Conservation (phyloP, 2,329 filamentous ascomycete species). For the Penicillium freii region DNA sequence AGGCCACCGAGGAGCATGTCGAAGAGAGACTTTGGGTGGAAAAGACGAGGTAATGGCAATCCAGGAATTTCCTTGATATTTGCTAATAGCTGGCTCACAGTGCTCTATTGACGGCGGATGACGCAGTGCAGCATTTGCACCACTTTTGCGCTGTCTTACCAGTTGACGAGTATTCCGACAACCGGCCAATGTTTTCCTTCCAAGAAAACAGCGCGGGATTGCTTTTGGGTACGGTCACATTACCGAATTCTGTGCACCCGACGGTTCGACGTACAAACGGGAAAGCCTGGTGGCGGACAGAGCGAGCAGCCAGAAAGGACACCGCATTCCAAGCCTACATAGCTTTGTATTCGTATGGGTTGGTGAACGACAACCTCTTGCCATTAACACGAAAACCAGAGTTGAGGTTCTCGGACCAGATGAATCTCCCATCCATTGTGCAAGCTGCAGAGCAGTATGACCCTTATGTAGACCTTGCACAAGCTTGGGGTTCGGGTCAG, state of each 20-base stretch:
- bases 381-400: conserved; percentile 50
- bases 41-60: conserved; percentile 23
- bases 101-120: conserved; percentile 69
- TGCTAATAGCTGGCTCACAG: conserved; percentile 25
- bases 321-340: conserved; percentile 79
- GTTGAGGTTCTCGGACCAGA: conserved; percentile 13
- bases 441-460: conserved; percentile 32
- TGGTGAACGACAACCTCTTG: conserved; percentile 76
- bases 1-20: conserved; percentile 48
- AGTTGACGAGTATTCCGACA: conserved; percentile 58
- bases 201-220: conserved; percentile 20
- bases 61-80: neutral
- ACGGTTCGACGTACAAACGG: conserved; percentile 57
- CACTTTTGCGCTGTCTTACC: conserved; percentile 73
- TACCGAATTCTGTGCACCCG: conserved; percentile 69
- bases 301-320: conserved; percentile 73
- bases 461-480: conserved; percentile 31
- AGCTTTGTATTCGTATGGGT: conserved; percentile 64
- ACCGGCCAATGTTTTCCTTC: conserved; percentile 62
- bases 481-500: conserved; percentile 25
- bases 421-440: conserved; percentile 21
- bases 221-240: conserved; percentile 58
- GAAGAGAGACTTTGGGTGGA: conserved; percentile 42
- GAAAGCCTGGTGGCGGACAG: conserved; percentile 62
- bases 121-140: conserved; percentile 71